phyloP scores from a whole-genome alignment of 1,139 yeast species.

The Eremothecium coryli region DNA sequence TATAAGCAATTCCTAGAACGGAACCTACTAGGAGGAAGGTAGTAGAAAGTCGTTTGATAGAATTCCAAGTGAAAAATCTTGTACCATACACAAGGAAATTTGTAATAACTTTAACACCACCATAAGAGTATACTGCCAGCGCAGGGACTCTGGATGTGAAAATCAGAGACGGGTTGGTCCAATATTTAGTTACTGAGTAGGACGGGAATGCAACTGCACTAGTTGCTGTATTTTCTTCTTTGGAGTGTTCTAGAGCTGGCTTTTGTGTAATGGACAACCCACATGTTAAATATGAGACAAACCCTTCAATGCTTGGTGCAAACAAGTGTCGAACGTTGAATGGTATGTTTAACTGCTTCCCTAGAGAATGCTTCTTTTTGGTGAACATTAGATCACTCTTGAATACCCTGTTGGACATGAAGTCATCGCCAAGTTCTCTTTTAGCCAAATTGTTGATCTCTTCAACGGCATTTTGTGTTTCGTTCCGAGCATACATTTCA shows the following conservation, averaged over 20 bases:
- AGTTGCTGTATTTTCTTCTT: slow-evolving; percentile 7
- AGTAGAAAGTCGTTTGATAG: slow-evolving; percentile 28
- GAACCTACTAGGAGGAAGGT: slow-evolving; percentile 42
- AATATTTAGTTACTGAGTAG: slow-evolving; percentile 24
- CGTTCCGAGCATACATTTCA: slow-evolving; percentile 57
- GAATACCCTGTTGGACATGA: slow-evolving; percentile 56
- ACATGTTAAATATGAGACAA: slow-evolving; percentile 31
- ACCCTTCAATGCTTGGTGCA: slow-evolving; percentile 62
- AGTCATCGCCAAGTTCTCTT: slow-evolving; percentile 47
- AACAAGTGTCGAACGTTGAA: slow-evolving; percentile 63
- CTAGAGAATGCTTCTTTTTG: slow-evolving; percentile 54
- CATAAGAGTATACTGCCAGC: slow-evolving; percentile 28
- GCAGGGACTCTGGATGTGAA: slow-evolving; percentile 31
- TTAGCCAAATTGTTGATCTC: slow-evolving; percentile 59
- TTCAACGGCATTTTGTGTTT: slow-evolving; percentile 52
- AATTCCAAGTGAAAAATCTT: slow-evolving; percentile 28
- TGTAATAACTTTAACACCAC: slow-evolving; percentile 30
- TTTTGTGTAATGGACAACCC: slow-evolving; percentile 14
- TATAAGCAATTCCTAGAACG: slow-evolving; percentile 53
- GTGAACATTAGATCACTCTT: slow-evolving; percentile 79
- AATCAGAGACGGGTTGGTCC: slow-evolving; percentile 28
- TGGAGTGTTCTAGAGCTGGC: slow-evolving; percentile 2
- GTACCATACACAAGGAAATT: slow-evolving; percentile 30
- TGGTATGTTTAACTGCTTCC: slow-evolving; percentile 49
- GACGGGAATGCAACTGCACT: slow-evolving; percentile 17